Base-by-base conservation (phyloP, 305 asterid genomes). In the Ruellia speciosa region DNA sequence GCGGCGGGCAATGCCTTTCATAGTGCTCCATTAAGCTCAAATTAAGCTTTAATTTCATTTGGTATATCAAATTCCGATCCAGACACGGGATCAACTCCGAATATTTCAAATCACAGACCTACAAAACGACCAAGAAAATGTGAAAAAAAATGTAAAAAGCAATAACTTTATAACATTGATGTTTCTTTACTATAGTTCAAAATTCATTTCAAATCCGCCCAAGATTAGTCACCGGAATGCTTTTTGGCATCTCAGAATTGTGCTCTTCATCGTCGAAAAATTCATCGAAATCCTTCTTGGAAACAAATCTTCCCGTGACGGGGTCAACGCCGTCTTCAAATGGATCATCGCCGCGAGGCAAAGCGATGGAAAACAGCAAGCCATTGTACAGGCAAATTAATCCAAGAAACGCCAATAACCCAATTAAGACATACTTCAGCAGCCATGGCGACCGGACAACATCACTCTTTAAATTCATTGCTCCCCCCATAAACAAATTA, bases 21-120 rank as follows among this genome's bases (percentile, higher is more conserved):
- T 87, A 90, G 79, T 90, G 98, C 89, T 90, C 96, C 98, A 87
- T 90, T 59, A 90, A 64, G 68, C 86, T 81, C 85, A 81, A 35
- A 73, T 87, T 83, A 11, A 74, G 79, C 84, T 76, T 90, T 79
- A 83, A 56, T 62, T 70, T 85, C 82, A 77, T 70, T 52, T 87
- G 96, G 66, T 74, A 65, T 12, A 77, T 81, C 57, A 87, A 60
- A 70, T 76, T 77, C 74, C 96, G 75, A 73, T 90, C 95, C 78
- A 87, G 72, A 57, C 96, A 90, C 4, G 96, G 98, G 60, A 90
- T 85, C 78, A 90, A 62, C 76, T 90, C 96, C 66, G 96, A 87
- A 62, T 78, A 69, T 41, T 72, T 80, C 82, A 66, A 65, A 80
- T 87, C 98, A 74, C 98, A 90, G 47, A 85, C 94, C 97, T 90